These are phyloP conservation scores for Aphanomyces cochlioides DNA, from an alignment of 352 stramenopile species.

Conservation along the genomic window DNA sequence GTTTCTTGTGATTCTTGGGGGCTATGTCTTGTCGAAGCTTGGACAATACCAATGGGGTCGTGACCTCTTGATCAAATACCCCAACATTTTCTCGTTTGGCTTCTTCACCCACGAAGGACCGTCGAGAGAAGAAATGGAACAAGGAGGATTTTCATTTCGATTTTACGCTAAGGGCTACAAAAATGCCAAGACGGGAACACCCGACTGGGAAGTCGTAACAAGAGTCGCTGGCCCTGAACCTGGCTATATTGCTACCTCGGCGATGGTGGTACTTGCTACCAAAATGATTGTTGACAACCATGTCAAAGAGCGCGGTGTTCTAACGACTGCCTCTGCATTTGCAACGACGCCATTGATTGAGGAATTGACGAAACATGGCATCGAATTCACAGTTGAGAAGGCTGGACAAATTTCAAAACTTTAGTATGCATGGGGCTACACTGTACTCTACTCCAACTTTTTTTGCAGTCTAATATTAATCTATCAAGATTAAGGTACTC, in stretches of 20 bases:
- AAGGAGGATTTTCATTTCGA: not conserved
- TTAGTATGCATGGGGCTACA: not conserved
- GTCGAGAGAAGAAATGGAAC: not conserved
- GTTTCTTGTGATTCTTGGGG: not conserved
- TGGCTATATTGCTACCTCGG: slow-evolving; percentile 19
- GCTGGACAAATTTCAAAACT: not conserved
- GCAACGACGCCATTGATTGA: slow-evolving; percentile 18
- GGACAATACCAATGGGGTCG: slow-evolving; percentile 8
- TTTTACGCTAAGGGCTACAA: slow-evolving; percentile 20
- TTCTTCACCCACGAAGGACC: slow-evolving; percentile 22
- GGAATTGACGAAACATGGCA: slow-evolving; percentile 1
- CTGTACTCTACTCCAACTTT: not conserved
- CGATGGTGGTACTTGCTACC: slow-evolving; percentile 8
- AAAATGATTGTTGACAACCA: slow-evolving; percentile 12
- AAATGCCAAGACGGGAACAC: not conserved
- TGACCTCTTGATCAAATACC: slow-evolving; percentile 22
- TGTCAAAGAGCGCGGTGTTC: slow-evolving; percentile 5
- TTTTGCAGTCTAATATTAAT: slow-evolving; percentile 4
- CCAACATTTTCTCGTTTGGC: slow-evolving; percentile 21
- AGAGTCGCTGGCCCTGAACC: slow-evolving; percentile 14
- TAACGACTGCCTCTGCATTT: slow-evolving; percentile 24
- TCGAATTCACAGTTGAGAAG: slow-evolving; percentile 21
- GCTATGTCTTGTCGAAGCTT: not conserved
- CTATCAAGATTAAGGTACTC: not conserved
- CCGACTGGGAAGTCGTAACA: slow-evolving; percentile 14